Conservation (phyloP, 768 basidiomycete genomes). For the Asterophora parasitica region DNA sequence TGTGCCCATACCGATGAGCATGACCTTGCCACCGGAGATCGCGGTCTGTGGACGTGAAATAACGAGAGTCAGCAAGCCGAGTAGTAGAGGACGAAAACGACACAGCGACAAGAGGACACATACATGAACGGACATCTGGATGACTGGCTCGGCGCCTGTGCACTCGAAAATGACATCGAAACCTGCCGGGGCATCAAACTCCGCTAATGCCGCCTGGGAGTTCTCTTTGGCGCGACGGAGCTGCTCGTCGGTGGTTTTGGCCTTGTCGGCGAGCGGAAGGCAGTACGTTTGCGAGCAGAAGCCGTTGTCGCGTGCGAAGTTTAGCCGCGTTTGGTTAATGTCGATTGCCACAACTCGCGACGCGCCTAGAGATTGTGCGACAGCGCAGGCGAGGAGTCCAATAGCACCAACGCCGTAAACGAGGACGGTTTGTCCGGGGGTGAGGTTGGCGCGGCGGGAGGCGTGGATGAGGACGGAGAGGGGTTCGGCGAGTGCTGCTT, state of each 20-base stretch:
- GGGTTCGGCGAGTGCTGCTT: slow-evolving; percentile 89
- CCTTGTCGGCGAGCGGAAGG: slow-evolving; percentile 45
- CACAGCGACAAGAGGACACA: slow-evolving; percentile 35
- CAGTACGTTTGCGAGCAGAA: slow-evolving; percentile 75
- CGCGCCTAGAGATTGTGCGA: slow-evolving; percentile 70
- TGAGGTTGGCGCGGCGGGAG: slow-evolving; percentile 38
- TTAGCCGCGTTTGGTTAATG: slow-evolving; percentile 77
- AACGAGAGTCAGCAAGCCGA: slow-evolving; percentile 6
- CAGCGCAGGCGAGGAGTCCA: slow-evolving; percentile 82
- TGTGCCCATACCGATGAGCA: slow-evolving; percentile 95
- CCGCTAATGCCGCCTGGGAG: slow-evolving; percentile 43
- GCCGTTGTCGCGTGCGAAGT: slow-evolving; percentile 70
- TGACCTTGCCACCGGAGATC: slow-evolving; percentile 79
- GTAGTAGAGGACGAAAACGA: slow-evolving; percentile 6
- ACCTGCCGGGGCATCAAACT: slow-evolving; percentile 64
- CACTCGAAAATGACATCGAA: slow-evolving; percentile 95
- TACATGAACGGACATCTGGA: slow-evolving; percentile 88
- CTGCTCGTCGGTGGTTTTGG: slow-evolving; percentile 52
- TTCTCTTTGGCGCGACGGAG: slow-evolving; percentile 58
- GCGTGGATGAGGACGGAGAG: slow-evolving; percentile 84
- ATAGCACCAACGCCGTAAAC: slow-evolving; percentile 93
- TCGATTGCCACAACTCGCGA: slow-evolving; percentile 72
- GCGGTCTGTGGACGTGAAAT: slow-evolving; percentile 54
- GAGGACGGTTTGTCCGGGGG: slow-evolving; percentile 65
- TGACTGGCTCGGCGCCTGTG: slow-evolving; percentile 88